Percentiles rank a stretch among this genome's conserved stretches.
Conservation (phyloP, 495 filamentous ascomycete species). For the Annulohypoxylon moriforme region DNA sequence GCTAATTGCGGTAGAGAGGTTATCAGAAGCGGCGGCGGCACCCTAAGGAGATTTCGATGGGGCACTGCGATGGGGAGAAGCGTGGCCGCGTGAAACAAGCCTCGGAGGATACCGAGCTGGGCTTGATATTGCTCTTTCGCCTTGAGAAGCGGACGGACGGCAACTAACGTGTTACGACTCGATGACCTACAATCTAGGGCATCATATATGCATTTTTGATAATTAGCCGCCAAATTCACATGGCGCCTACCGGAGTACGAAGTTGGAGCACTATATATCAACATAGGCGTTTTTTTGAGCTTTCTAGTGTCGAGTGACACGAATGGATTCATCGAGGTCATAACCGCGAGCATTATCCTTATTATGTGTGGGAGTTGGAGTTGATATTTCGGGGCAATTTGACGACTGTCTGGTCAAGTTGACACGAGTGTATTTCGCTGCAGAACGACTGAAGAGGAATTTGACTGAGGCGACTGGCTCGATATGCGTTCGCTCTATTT, state of each 20-base stretch:
- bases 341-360: constrained; percentile 27
- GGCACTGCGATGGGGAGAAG: constrained; percentile 55
- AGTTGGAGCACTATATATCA: constrained; percentile 12
- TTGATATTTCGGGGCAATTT: constrained; percentile 23
- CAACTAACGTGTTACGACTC: constrained; percentile 37
- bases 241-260: constrained; percentile 14
- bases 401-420: constrained; percentile 4
- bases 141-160: constrained; percentile 13
- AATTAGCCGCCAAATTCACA: constrained; percentile 7
- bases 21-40: constrained; percentile 53
- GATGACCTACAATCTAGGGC: constrained; percentile 19
- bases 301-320: background rate
- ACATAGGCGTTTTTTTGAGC: constrained; percentile 5
- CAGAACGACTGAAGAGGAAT: constrained; percentile 1
- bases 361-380: constrained; percentile 18
- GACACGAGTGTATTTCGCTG: constrained; percentile 1
- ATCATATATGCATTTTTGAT: constrained; percentile 15
- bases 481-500: constrained; percentile 19
- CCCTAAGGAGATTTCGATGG: constrained; percentile 61
- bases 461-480: constrained; percentile 11
- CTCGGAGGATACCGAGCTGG: background rate
- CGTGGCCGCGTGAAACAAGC: constrained; percentile 50
- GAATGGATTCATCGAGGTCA: constrained; percentile 18
- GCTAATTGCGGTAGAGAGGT: constrained; percentile 57
- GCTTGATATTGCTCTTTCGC: constrained; percentile 26